Conservation (phyloP, 208 protist genomes). For the Spironucleus salmonicida region DNA sequence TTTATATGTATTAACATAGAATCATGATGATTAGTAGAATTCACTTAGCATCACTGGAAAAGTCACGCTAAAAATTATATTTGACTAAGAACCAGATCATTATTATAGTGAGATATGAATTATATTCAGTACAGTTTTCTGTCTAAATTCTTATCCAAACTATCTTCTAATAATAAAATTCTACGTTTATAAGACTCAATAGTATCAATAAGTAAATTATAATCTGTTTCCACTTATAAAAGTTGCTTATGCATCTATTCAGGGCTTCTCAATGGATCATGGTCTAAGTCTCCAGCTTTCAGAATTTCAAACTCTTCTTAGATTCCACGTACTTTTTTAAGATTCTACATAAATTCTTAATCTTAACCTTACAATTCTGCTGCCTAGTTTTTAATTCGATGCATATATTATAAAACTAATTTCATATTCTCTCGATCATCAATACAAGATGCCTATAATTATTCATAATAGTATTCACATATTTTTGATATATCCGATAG, state of each 20-base stretch:
- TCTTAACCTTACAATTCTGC: too few relatives aligned
- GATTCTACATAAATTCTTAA: too few relatives aligned
- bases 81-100: too few relatives aligned
- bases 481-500: background rate
- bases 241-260: conserved; percentile 1
- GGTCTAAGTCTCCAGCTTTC: background rate
- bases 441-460: background rate
- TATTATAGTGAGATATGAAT: too few relatives aligned
- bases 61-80: too few relatives aligned
- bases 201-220: background rate
- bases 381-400: too few relatives aligned
- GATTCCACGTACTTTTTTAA: too few relatives aligned
- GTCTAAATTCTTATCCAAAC: background rate
- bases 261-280: background rate
- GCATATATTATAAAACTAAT: too few relatives aligned
- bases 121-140: too few relatives aligned
- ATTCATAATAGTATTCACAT: conserved; percentile 13
- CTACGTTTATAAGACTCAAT: background rate
- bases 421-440: background rate
- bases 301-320: conserved; percentile 14
- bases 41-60: too few relatives aligned
- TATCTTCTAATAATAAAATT: background rate
- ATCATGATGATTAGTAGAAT: too few relatives aligned
- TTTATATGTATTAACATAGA: too few relatives aligned
- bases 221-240: background rate